phyloP scores from a whole-genome alignment of 2,329 filamentous ascomycete genomes.

The Cercospora sp. region DNA sequence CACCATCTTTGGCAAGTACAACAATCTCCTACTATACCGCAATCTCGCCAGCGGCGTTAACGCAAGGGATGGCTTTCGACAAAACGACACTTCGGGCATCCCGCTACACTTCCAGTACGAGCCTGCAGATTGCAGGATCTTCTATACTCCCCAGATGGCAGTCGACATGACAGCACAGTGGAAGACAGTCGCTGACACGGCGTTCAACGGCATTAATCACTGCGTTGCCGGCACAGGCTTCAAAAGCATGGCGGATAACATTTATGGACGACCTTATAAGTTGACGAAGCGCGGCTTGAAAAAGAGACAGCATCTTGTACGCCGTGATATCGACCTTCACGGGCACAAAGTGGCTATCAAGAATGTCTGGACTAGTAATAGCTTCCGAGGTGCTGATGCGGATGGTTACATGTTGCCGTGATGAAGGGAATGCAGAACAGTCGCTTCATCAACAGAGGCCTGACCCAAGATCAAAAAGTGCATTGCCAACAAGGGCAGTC shows the following conservation, averaged over 20 bases:
- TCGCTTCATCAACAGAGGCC: too few species aligned
- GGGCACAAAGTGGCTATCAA: conserved; percentile 25
- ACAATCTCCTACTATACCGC: conserved; percentile 31
- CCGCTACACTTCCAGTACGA: conserved; percentile 54
- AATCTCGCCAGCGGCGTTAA: conserved; percentile 33
- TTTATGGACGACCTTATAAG: conserved; percentile 8
- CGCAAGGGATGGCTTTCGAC: conserved; percentile 35
- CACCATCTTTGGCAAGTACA: conserved; percentile 34
- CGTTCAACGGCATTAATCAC: conserved; percentile 34
- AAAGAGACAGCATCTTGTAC: conserved; percentile 22
- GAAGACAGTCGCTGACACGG: conserved; percentile 43
- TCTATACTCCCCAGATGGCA: conserved; percentile 54
- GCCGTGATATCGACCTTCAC: conserved; percentile 28
- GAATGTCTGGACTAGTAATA: conserved; percentile 29
- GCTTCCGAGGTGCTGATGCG: conserved; percentile 25
- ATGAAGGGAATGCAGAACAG: too few species aligned
- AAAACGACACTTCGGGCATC: conserved; percentile 41
- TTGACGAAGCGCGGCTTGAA: conserved; percentile 5
- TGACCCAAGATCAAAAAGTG: background rate
- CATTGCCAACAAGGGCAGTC: too few species aligned
- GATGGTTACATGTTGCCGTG: conserved; percentile 9
- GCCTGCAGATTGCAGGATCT: conserved; percentile 53
- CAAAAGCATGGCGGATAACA: conserved; percentile 6
- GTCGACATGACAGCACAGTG: conserved; percentile 51
- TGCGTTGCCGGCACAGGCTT: conserved; percentile 35